Evolutionary conservation across 2,329 filamentous ascomycete species (phyloP), one percentile per base, ranked within the genome.

Genomic region (Acrocalymma vagum): DNA sequence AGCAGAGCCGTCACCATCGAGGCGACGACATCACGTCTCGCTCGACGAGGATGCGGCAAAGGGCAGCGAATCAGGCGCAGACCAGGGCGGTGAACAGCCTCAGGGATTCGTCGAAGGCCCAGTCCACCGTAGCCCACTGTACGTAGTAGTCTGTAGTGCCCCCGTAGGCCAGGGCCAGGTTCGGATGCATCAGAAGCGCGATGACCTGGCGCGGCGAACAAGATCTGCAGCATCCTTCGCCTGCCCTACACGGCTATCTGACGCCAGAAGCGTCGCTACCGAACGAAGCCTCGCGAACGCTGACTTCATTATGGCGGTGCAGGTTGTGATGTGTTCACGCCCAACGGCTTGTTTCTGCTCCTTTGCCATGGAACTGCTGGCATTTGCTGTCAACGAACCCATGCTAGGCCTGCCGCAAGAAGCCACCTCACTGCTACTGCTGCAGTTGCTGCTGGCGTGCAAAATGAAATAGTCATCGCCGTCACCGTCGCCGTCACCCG

Each of bases 171-270:
- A 60, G 55, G 57, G 45, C 54, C 48, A 43, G 49, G 55, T 56
- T 60, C 53, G 50, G 57, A 49, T 60, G 46, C 46, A 59, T n/a
- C 56, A 61, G 55, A 62, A 64, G 66, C 62, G 61, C 56, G 60
- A 67, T 67, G 64, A 70, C 62, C 54, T 70, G 66, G 66, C 62
- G 61, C 60, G 51, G 62, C 60, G 63, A 65, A 67, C 60, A 65
- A 69, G 67, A 69, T 70, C 65, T 67, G 62, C 67, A 67, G 46
- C 59, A 62, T 60, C 55, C 58, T 61, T 59, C 57, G 58, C 60
- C 59, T 63, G 57, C 55, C 60, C 52, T 58, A 54, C n/a, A n/a
- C 63, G 60, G 62, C 47, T 60, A 62, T 63, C 61, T 62, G 54
- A 60, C 58, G 61, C 60, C 62, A 60, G 51, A 52, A 49, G 45